Percentiles rank a stretch among this genome's conserved stretches.
phyloP scores from a whole-genome alignment of 306 rosid genomes.

The Clitoria ternatea region DNA sequence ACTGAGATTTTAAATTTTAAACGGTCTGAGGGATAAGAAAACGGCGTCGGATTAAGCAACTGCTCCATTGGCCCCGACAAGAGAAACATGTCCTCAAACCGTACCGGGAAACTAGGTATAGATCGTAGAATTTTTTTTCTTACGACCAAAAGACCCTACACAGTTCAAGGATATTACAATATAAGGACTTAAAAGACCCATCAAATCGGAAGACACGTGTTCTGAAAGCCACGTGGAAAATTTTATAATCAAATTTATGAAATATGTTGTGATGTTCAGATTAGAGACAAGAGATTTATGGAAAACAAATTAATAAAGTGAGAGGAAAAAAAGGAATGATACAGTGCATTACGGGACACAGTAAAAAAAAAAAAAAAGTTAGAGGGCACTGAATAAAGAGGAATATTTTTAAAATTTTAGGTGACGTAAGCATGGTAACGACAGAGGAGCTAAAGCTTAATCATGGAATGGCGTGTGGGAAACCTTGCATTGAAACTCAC shows the following conservation, averaged over 20 bases:
- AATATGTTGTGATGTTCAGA: too few species aligned
- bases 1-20: background rate
- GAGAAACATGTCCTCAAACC: slow-evolving; percentile 18
- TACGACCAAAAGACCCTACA: background rate
- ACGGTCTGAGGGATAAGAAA: background rate
- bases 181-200: background rate
- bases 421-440: slow-evolving; percentile 37
- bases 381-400: slow-evolving; percentile 25
- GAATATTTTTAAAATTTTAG: slow-evolving; percentile 11
- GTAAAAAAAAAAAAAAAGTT: background rate
- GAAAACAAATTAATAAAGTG: background rate
- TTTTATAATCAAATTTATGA: too few species aligned
- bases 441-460: slow-evolving; percentile 40
- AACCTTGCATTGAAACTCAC: slow-evolving; percentile 47
- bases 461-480: slow-evolving; percentile 40
- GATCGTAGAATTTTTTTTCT: background rate
- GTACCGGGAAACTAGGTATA: slow-evolving; percentile 15
- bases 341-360: background rate
- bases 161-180: background rate
- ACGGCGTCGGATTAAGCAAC: slow-evolving; percentile 12
- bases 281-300: too few species aligned
- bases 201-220: background rate
- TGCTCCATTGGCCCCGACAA: slow-evolving; percentile 19
- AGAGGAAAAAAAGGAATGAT: background rate
- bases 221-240: background rate